Percentiles rank a stretch among this genome's conserved stretches.
phyloP scores from a whole-genome alignment of 2,329 filamentous ascomycete genomes.

The Madurella mycetomatis region DNA sequence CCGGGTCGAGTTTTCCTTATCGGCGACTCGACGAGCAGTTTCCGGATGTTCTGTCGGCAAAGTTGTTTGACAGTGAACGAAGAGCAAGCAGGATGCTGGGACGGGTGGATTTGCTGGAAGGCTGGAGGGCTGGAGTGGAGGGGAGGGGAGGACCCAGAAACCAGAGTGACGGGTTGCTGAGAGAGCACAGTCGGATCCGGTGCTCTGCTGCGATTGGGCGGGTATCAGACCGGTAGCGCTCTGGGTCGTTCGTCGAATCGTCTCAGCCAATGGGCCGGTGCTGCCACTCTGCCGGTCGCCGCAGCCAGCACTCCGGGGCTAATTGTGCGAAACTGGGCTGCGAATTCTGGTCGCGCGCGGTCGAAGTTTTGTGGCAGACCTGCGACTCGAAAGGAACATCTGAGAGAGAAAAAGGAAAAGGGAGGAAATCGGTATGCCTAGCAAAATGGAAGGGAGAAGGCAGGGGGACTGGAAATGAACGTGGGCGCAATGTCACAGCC shows the following conservation, averaged over 20 bases:
- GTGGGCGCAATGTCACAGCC: constrained; percentile 22
- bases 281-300: constrained; percentile 9
- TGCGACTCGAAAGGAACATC: too few relatives aligned
- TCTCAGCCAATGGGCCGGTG: constrained; percentile 20
- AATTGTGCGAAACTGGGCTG: neutral
- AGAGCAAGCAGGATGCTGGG: neutral
- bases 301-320: neutral
- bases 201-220: constrained; percentile 22
- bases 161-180: constrained; percentile 25
- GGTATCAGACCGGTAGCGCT: constrained; percentile 7
- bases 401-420: neutral
- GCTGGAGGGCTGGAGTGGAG: constrained; percentile 6
- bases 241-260: constrained; percentile 18
- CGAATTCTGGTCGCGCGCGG: neutral
- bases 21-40: neutral
- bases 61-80: too few relatives aligned
- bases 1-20: neutral
- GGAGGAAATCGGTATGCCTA: constrained; percentile 6
- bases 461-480: constrained; percentile 24
- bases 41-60: neutral
- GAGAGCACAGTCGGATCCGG: constrained; percentile 22
- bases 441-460: constrained; percentile 4
- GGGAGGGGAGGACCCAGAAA: constrained; percentile 21
- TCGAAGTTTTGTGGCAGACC: neutral
- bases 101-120: neutral